Conservation (phyloP, 371 early-diverging fungal species). For the Ordospora pajunii region DNA sequence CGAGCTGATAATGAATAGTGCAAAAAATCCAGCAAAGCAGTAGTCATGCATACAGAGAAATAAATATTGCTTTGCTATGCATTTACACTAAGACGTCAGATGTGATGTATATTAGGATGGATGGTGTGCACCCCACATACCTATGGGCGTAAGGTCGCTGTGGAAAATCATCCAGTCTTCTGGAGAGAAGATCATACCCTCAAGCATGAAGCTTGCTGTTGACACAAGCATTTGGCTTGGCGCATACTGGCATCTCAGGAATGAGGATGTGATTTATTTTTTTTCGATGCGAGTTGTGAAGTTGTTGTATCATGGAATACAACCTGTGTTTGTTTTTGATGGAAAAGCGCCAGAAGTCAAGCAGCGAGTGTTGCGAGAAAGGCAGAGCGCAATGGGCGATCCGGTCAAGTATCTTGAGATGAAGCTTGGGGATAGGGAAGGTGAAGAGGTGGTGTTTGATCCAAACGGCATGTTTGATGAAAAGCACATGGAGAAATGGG, state of each 20-base stretch:
- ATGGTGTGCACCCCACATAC: neutral
- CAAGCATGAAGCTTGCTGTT: slow-evolving; percentile 43
- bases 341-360: slow-evolving; percentile 66
- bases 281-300: slow-evolving; percentile 69
- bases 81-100: neutral
- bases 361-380: slow-evolving; percentile 21
- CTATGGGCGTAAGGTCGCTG: slow-evolving; percentile 85
- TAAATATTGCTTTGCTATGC: neutral
- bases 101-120: too few relatives aligned
- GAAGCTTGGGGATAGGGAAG: slow-evolving; percentile 9
- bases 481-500: slow-evolving; percentile 15
- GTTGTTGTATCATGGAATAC: slow-evolving; percentile 74
- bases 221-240: slow-evolving; percentile 50
- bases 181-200: slow-evolving; percentile 62
- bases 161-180: slow-evolving; percentile 76
- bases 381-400: neutral
- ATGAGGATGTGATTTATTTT: slow-evolving; percentile 8
- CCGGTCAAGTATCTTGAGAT: neutral
- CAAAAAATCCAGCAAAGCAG: slow-evolving; percentile 8
- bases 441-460: neutral
- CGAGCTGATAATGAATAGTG: slow-evolving; percentile 48
- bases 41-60: neutral
- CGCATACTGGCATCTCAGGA: slow-evolving; percentile 1
- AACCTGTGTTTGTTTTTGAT: slow-evolving; percentile 87
- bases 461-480: neutral